Conservation (phyloP, 176 grass and related monocot species). For the Calamus simplicifolius region DNA sequence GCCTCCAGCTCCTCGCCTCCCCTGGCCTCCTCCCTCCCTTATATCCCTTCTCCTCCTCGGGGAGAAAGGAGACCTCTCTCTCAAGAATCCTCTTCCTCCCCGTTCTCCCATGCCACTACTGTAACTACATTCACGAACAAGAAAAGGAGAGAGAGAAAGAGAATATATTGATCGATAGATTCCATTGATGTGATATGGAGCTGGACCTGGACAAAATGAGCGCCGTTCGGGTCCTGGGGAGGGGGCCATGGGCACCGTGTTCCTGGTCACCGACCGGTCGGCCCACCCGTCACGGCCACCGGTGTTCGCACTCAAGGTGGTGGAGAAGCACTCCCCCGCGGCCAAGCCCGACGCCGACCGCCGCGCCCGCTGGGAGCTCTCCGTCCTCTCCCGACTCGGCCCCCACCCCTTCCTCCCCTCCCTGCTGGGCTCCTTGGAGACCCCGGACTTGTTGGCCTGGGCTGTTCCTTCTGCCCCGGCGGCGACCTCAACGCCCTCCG, state of each 20-base stretch:
- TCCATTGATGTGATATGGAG: constrained; percentile 29
- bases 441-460: constrained; percentile 76
- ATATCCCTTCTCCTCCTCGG: too few relatives aligned
- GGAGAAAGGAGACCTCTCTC: too few relatives aligned
- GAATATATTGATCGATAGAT: not conserved
- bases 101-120: too few relatives aligned
- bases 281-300: not conserved
- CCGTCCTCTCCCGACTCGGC: constrained; percentile 51
- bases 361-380: constrained; percentile 81
- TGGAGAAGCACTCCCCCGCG: constrained; percentile 48
- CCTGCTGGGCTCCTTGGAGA: constrained; percentile 63
- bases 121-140: too few relatives aligned
- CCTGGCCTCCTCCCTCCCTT: too few relatives aligned
- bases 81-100: too few relatives aligned
- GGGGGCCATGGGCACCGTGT: constrained; percentile 93
- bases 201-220: constrained; percentile 78
- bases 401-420: constrained; percentile 65
- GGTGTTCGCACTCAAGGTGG: constrained; percentile 84
- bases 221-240: constrained; percentile 75
- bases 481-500: constrained; percentile 89
- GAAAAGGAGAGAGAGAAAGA: not conserved
- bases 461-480: constrained; percentile 75
- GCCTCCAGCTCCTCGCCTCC: too few relatives aligned
- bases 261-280: constrained; percentile 44
- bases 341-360: constrained; percentile 53